Evolutionary conservation across 805 yeast species (phyloP).

Genomic region (Candida dendrica): DNA sequence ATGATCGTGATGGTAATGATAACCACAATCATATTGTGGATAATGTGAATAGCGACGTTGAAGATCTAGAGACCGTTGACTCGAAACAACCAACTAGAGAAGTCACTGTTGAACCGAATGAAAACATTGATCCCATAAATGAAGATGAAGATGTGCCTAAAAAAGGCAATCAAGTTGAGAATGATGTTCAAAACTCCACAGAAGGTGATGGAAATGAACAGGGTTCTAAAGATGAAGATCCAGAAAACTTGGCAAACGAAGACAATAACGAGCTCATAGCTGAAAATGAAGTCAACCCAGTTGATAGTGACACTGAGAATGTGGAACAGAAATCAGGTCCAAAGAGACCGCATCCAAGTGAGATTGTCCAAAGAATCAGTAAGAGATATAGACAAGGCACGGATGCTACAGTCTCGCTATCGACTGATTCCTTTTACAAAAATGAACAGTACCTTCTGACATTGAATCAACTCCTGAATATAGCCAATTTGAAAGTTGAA

Average conservation of each 20-base stretch:
- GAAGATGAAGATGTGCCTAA: slow-evolving; percentile 15
- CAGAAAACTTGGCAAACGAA: no score
- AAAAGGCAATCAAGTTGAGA: no score
- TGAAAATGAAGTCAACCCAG: no score
- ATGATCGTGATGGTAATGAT: background rate
- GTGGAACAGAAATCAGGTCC: background rate
- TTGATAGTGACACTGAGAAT: background rate
- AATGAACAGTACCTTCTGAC: background rate
- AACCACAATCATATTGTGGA: background rate
- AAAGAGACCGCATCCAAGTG: slow-evolving; percentile 18
- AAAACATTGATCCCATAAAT: background rate
- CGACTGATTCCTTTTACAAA: background rate
- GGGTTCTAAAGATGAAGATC: no score
- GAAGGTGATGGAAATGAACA: no score
- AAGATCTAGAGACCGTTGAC: background rate
- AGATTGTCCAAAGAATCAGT: slow-evolving; percentile 29
- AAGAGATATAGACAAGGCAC: slow-evolving; percentile 31
- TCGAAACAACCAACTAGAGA: background rate
- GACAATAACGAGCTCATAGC: no score
- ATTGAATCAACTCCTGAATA: background rate
- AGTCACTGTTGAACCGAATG: background rate
- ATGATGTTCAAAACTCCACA: no score
- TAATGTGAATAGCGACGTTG: no score
- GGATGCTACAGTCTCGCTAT: background rate
- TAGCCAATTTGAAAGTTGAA: background rate